These are phyloP conservation scores for Penicillium verrucosum DNA, from an alignment of 2,329 filamentous ascomycete species.

Conservation along the genomic window DNA sequence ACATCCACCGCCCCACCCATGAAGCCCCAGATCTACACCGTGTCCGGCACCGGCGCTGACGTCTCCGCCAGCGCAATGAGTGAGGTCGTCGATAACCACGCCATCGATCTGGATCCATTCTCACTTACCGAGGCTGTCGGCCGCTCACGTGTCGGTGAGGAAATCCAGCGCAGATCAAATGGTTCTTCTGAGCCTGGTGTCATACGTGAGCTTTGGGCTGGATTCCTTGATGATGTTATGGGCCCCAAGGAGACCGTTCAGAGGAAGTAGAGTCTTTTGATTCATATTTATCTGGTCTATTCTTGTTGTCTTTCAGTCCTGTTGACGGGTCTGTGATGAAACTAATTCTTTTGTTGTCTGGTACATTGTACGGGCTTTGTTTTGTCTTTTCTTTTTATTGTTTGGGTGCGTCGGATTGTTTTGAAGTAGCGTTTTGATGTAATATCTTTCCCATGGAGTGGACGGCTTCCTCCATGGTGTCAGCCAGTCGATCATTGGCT, in stretches of 20 bases:
- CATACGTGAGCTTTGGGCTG: constrained; percentile 35
- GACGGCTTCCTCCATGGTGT: background rate
- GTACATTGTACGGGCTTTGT: background rate
- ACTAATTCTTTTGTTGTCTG: background rate
- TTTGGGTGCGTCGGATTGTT: constrained; percentile 4
- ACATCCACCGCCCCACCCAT: constrained; percentile 38
- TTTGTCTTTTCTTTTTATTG: background rate
- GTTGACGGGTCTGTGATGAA: constrained; percentile 13
- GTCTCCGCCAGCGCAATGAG: constrained; percentile 54
- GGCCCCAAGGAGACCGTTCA: constrained; percentile 29
- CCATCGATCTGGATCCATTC: constrained; percentile 56
- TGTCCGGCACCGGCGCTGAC: constrained; percentile 42
- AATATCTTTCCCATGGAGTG: constrained; percentile 12
- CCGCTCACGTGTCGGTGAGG: constrained; percentile 38
- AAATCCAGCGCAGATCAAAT: constrained; percentile 37
- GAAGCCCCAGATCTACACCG: constrained; percentile 57
- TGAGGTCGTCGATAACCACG: constrained; percentile 57
- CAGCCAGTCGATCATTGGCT: background rate
- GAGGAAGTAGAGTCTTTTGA: constrained; percentile 16
- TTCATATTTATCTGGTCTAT: background rate
- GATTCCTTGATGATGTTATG: constrained; percentile 39
- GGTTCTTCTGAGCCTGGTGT: constrained; percentile 29
- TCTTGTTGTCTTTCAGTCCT: constrained; percentile 1
- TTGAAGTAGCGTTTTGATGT: constrained; percentile 21
- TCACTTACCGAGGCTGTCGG: constrained; percentile 52